These are phyloP conservation scores for Chlamydomonas asymmetrica DNA, from an alignment of 139 green algal species.

Conservation along the genomic window DNA sequence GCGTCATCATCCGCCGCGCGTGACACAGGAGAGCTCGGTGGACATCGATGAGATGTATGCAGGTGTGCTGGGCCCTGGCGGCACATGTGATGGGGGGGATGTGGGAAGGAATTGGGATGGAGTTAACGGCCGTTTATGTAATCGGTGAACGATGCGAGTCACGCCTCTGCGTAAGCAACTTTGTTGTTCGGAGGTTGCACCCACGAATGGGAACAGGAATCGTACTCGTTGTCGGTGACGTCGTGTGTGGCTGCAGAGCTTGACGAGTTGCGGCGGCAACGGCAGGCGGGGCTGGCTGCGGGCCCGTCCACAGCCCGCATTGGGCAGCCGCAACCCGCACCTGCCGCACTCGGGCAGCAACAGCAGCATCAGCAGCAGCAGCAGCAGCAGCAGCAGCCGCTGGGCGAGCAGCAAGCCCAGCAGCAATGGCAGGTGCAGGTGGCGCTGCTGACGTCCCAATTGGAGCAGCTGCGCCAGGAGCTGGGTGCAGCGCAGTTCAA, in stretches of 20 bases:
- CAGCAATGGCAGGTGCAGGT: slow-evolving; percentile 42
- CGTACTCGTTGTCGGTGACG: too few relatives aligned
- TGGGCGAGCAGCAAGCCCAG: slow-evolving; percentile 14
- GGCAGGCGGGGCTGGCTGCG: background rate
- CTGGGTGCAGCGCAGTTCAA: too few relatives aligned
- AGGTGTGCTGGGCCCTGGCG: too few relatives aligned
- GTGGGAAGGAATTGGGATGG: background rate
- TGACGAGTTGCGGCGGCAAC: slow-evolving; percentile 21
- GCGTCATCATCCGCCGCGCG: too few relatives aligned
- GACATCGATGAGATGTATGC: too few relatives aligned
- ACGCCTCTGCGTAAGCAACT: too few relatives aligned
- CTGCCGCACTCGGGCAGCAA: background rate
- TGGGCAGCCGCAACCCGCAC: background rate
- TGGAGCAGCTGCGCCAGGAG: slow-evolving; percentile 27
- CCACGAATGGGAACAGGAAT: too few relatives aligned
- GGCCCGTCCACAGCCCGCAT: background rate
- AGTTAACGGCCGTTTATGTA: background rate
- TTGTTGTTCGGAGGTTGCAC: too few relatives aligned
- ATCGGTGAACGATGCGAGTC: too few relatives aligned
- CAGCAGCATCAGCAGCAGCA: slow-evolving; percentile 5
- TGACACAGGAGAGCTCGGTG: too few relatives aligned
- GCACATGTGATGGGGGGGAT: too few relatives aligned
- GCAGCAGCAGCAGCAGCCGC: slow-evolving; percentile 1
- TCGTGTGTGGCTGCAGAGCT: slow-evolving; percentile 22
- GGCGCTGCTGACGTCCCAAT: slow-evolving; percentile 20